These are phyloP conservation scores for Exsudoporus floridanus DNA, from an alignment of 1,284 basidiomycete species.

Conservation along the genomic window DNA sequence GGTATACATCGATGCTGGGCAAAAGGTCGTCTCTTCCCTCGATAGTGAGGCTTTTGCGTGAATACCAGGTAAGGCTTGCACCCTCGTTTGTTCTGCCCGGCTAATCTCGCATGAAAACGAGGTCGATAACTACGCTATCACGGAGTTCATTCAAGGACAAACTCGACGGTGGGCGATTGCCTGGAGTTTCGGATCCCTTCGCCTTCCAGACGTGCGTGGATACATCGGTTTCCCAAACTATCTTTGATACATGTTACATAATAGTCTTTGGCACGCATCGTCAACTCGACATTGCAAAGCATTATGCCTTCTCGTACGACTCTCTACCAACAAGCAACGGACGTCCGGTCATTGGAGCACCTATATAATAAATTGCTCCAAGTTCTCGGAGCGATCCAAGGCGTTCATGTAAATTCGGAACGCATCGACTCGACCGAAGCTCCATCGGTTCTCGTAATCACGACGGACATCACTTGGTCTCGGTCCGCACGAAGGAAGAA, in stretches of 20 bases:
- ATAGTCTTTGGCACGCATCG: slow-evolving; percentile 54
- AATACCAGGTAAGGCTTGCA: slow-evolving; percentile 44
- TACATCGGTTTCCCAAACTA: not conserved
- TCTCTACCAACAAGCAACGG: slow-evolving; percentile 41
- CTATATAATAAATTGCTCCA: slow-evolving; percentile 25
- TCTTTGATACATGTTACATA: slow-evolving; percentile 11
- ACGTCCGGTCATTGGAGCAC: slow-evolving; percentile 13
- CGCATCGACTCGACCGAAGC: not conserved
- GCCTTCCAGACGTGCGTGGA: slow-evolving; percentile 72
- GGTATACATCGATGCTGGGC: slow-evolving; percentile 93
- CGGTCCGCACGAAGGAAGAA: slow-evolving; percentile 60
- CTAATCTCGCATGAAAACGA: slow-evolving; percentile 31
- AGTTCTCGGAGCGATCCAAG: slow-evolving; percentile 39
- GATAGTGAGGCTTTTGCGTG: slow-evolving; percentile 59
- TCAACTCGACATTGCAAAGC: slow-evolving; percentile 43
- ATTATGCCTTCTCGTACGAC: slow-evolving; percentile 59
- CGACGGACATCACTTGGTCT: slow-evolving; percentile 69
- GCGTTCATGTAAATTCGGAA: slow-evolving; percentile 23
- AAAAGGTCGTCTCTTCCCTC: slow-evolving; percentile 73
- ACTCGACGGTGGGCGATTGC: slow-evolving; percentile 87
- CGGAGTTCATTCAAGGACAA: slow-evolving; percentile 80
- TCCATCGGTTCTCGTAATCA: slow-evolving; percentile 39
- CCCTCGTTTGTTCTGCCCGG: not conserved
- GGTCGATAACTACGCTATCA: slow-evolving; percentile 84
- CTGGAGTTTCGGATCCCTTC: slow-evolving; percentile 71